phyloP scores from a whole-genome alignment of 306 rosid genomes.

The Dryas alaskensis region DNA sequence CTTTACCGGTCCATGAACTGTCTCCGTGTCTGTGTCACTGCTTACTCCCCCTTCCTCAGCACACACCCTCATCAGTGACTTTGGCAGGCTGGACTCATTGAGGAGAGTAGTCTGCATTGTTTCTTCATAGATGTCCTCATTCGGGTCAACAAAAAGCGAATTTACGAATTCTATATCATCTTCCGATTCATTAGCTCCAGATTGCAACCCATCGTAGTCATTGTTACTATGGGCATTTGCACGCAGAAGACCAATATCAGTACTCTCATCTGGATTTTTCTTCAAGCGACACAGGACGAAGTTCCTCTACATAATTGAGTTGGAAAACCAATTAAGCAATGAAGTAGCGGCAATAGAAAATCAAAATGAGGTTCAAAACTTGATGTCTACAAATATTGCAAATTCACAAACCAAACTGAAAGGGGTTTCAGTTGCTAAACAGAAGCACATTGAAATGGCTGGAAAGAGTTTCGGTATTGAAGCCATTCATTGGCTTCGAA shows the following conservation, averaged over 20 bases:
- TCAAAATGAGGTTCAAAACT: not conserved
- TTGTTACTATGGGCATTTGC: constrained; percentile 6
- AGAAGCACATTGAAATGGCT: no score
- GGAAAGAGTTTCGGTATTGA: not conserved
- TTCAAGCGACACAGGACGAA: constrained; percentile 52
- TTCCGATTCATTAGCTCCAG: constrained; percentile 19
- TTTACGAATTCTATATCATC: constrained; percentile 5
- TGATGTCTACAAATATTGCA: not conserved
- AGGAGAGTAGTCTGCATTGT: constrained; percentile 13
- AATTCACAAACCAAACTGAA: not conserved
- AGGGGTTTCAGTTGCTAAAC: not conserved
- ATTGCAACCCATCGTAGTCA: not conserved
- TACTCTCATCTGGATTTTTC: constrained; percentile 22
- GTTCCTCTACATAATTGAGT: constrained; percentile 36
- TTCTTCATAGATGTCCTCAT: not conserved
- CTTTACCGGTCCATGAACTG: constrained; percentile 38
- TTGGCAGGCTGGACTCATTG: not conserved
- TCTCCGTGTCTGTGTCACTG: constrained; percentile 44
- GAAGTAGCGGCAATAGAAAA: not conserved
- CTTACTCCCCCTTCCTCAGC: constrained; percentile 14
- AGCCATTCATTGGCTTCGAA: not conserved
- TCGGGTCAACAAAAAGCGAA: not conserved
- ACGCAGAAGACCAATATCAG: not conserved
- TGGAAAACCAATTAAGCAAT: not conserved
- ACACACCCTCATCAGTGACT: constrained; percentile 24